Base-by-base conservation (phyloP, 306 rosid species). In the Trichosanthes truncata region DNA sequence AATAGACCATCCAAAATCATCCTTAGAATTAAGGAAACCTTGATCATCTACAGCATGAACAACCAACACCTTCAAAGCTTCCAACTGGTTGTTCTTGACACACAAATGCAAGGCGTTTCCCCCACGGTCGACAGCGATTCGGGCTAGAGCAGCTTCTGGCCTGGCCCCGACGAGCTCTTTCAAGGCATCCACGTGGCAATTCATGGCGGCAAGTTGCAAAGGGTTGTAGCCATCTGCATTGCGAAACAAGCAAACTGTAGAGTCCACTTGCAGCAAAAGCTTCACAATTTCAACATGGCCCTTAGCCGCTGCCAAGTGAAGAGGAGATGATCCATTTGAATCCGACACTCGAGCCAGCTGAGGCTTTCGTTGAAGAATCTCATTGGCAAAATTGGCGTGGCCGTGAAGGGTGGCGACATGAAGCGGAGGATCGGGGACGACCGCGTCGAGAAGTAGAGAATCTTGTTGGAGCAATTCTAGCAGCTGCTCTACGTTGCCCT, bases 51-150 rank as follows among this genome's bases (percentile, higher is more conserved):
- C n/a, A 12, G 61, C 61, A 14, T 57, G 68, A 9, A 66, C 69
- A 9, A 79, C 75, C 85, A 84, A 20, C 52, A 75, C 79, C 76
- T 51, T 82, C 76, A 79, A 49, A 5, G 53, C 85, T 52, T 79
- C 81, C 79, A 85, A 40, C 68, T 82, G 82, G n/a, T 82, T 82
- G 31, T 56, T 31, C 81, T 23, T 79, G 7, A 79, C 79, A 65
- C 87, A 82, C 68, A 82, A 74, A 60, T 85, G 87, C 78, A 85
- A 35, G 40, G 31, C 82, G 23, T 63, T 84, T 79, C 80, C 85
- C 2, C 85, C 81, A 6, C 78, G 29, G 35, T 82, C 85, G 0
- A 81, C 63, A n/a, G 76, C 25, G 38, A 40, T 77, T 77, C 69
- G 80, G 23, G 78, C 74, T 79, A 62, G 78, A 21, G 80, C 74